Evolutionary conservation across 2,329 filamentous ascomycete species (phyloP).

Genomic region (Sphaerulina populicola): DNA sequence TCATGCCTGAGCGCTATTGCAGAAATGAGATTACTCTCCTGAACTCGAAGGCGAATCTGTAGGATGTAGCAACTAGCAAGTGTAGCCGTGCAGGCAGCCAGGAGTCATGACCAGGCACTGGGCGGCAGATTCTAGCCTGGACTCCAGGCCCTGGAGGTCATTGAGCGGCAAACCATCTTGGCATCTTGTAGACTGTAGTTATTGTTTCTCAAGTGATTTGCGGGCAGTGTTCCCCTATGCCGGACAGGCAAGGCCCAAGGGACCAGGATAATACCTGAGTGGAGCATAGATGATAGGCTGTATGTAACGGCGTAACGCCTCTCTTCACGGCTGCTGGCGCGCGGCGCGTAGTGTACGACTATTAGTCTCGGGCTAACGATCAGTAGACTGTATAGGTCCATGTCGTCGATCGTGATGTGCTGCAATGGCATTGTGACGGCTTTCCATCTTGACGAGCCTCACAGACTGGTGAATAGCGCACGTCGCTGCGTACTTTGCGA

Average conservation of each 20-base stretch:
- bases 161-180: too few species aligned
- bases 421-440: not conserved
- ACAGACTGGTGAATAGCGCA: too few species aligned
- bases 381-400: too few species aligned
- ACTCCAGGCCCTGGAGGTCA: not conserved
- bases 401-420: not conserved
- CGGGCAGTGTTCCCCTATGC: not conserved
- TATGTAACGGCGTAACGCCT: not conserved
- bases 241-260: not conserved
- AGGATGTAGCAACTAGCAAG: too few species aligned
- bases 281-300: too few species aligned
- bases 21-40: slow-evolving; percentile 9
- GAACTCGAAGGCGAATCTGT: slow-evolving; percentile 5
- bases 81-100: too few species aligned
- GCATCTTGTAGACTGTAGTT: too few species aligned
- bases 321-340: not conserved
- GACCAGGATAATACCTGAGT: not conserved
- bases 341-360: not conserved
- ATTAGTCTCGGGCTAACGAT: too few species aligned
- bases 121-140: not conserved
- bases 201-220: too few species aligned
- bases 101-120: not conserved
- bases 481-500: too few species aligned
- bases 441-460: too few species aligned
- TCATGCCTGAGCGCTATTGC: slow-evolving; percentile 5